A percentile compares a stretch with the other conserved stretches of the same genome.
Evolutionary conservation across 2,329 filamentous ascomycete species (phyloP).

Genomic region (Helminthosporium solani): DNA sequence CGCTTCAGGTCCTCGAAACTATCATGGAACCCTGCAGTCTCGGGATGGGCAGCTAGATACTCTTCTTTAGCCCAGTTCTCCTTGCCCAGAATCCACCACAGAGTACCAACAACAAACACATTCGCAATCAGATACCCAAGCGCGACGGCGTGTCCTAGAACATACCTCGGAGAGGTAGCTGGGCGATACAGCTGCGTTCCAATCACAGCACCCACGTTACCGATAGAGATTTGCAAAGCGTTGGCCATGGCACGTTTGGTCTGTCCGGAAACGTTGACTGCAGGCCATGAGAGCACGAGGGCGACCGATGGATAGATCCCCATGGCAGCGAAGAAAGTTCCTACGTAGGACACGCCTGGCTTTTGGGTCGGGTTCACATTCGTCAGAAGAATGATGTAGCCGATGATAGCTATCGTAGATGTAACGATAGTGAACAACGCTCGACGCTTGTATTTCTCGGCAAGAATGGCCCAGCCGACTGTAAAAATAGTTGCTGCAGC

Average conservation of each 20-base stretch:
- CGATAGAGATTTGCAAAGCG: conserved; percentile 53
- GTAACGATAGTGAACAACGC: conserved; percentile 40
- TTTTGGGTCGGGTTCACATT: conserved; percentile 32
- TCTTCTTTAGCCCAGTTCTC: conserved; percentile 36
- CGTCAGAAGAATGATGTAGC: conserved; percentile 43
- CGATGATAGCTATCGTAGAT: conserved; percentile 35
- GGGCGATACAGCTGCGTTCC: conserved; percentile 43
- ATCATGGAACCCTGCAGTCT: conserved; percentile 32
- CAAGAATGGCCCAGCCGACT: conserved; percentile 36
- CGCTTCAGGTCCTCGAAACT: conserved; percentile 31
- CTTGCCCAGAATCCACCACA: conserved; percentile 34
- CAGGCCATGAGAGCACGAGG: conserved; percentile 50
- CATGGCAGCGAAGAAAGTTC: conserved; percentile 41
- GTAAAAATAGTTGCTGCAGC: conserved; percentile 42
- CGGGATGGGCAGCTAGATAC: conserved; percentile 24
- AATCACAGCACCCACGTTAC: conserved; percentile 48
- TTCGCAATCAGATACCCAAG: conserved; percentile 38
- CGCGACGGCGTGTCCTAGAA: conserved; percentile 40
- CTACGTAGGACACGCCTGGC: conserved; percentile 42
- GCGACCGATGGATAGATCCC: conserved; percentile 45
- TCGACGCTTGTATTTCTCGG: conserved; percentile 34
- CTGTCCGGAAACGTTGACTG: conserved; percentile 55
- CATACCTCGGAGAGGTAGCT: conserved; percentile 35
- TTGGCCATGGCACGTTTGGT: conserved; percentile 55
- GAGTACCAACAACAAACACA: conserved; percentile 28